phyloP scores from a whole-genome alignment of 2,329 filamentous ascomycete genomes.

The Colletotrichum sp. region DNA sequence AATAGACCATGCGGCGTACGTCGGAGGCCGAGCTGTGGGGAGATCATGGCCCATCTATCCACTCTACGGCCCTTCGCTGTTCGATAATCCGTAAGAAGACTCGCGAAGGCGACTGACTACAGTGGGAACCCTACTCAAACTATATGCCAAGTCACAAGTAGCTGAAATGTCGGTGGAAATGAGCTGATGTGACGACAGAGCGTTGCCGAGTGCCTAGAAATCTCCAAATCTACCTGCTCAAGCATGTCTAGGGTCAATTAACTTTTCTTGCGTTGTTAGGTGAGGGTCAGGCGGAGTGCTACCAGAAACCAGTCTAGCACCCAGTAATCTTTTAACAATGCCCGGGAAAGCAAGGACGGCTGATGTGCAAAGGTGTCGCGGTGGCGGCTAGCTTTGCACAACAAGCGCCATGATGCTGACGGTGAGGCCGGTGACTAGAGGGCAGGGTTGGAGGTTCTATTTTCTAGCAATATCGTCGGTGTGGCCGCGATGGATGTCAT shows the following conservation, averaged over 20 bases:
- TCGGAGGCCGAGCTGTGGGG: background rate
- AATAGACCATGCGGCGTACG: background rate
- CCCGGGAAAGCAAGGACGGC: background rate
- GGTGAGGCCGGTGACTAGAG: background rate
- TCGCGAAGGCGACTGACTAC: background rate
- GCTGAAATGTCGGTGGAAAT: background rate
- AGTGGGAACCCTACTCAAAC: background rate
- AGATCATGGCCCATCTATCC: background rate
- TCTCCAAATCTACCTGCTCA: background rate
- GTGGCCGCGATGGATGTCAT: background rate
- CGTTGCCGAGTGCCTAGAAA: background rate
- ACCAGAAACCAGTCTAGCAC: background rate
- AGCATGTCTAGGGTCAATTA: background rate
- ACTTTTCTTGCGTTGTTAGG: background rate
- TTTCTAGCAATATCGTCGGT: background rate
- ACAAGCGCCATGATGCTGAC: background rate
- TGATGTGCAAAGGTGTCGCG: background rate
- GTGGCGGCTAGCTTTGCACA: background rate
- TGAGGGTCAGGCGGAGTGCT: background rate
- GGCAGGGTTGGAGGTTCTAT: background rate
- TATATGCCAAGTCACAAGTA: background rate
- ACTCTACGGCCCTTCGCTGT: background rate
- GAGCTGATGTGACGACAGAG: background rate
- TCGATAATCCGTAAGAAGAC: background rate
- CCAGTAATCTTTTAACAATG: background rate